Evolutionary conservation across 331 rosid genomes (phyloP).

Genomic region (Acacia pycnantha): DNA sequence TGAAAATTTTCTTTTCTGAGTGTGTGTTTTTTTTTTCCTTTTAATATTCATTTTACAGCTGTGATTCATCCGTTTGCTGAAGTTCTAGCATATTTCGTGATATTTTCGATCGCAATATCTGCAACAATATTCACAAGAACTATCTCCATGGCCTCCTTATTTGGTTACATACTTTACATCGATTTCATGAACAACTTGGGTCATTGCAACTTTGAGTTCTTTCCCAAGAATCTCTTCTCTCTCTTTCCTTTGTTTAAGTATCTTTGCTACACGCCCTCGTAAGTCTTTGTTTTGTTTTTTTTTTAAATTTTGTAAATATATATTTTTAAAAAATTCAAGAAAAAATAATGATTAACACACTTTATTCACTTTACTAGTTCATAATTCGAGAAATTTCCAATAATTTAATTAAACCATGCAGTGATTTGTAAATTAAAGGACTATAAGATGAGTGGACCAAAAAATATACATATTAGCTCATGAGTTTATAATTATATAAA

Average conservation of each 20-base stretch:
- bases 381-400: no score
- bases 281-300: slow-evolving; percentile 26
- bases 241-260: slow-evolving; percentile 53
- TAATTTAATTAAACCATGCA: no score
- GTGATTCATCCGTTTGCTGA: slow-evolving; percentile 72
- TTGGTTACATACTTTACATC: slow-evolving; percentile 37
- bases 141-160: slow-evolving; percentile 17
- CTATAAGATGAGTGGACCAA: no score
- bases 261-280: slow-evolving; percentile 61
- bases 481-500: no score
- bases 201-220: slow-evolving; percentile 61
- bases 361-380: no score
- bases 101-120: slow-evolving; percentile 44
- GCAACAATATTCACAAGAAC: slow-evolving; percentile 25
- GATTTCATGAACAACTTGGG: slow-evolving; percentile 49
- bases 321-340: no score
- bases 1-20: not conserved
- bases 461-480: no score
- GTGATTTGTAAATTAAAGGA: no score
- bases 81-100: slow-evolving; percentile 42
- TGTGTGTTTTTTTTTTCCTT: not conserved
- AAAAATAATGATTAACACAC: no score
- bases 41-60: slow-evolving; percentile 31
- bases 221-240: slow-evolving; percentile 46
- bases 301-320: no score